Conservation (phyloP, 2,329 filamentous ascomycete species). For the Sporothrix brunneoviolacea region DNA sequence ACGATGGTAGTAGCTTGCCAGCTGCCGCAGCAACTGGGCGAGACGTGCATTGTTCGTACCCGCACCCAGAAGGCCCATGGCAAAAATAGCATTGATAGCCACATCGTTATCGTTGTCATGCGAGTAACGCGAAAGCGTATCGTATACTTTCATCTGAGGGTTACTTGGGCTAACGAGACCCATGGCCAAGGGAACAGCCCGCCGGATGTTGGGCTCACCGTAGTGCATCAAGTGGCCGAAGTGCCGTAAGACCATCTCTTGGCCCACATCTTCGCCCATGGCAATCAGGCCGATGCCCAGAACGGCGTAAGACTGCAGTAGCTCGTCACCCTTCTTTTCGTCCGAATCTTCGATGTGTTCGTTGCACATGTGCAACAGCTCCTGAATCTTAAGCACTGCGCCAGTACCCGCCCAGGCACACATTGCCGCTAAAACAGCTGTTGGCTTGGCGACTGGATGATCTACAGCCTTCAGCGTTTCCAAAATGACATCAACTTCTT, state of each 20-base stretch:
- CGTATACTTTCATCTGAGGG: slow-evolving; percentile 99
- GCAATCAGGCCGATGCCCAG: slow-evolving; percentile 88
- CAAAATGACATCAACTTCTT: slow-evolving; percentile 96
- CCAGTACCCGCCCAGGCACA: slow-evolving; percentile 98
- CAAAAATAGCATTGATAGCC: slow-evolving; percentile 96
- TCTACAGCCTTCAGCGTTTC: slow-evolving; percentile 96
- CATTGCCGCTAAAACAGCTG: slow-evolving; percentile 86
- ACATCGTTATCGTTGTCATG: slow-evolving; percentile 99
- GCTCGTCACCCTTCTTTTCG: slow-evolving; percentile 90
- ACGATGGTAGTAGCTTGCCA: slow-evolving; percentile 96
- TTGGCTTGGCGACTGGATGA: slow-evolving; percentile 95
- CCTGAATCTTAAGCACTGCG: slow-evolving; percentile 93
- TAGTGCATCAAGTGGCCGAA: slow-evolving; percentile 99
- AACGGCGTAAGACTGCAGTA: slow-evolving; percentile 93
- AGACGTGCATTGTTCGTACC: slow-evolving; percentile 97
- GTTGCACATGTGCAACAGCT: slow-evolving; percentile 95
- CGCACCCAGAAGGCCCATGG: slow-evolving; percentile 94
- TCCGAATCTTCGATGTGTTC: slow-evolving; percentile 93
- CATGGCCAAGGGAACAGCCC: slow-evolving; percentile 93
- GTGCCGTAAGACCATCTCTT: slow-evolving; percentile 96
- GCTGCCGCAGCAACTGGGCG: slow-evolving; percentile 85
- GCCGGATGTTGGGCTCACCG: slow-evolving; percentile 92
- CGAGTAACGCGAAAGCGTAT: slow-evolving; percentile 92
- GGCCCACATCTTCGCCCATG: slow-evolving; percentile 97
- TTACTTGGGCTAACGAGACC: slow-evolving; percentile 95